Evolutionary conservation across 73 alveolate species (phyloP), one percentile per base, ranked within the genome.

Genomic region (Paramecium sonneborni): DNA sequence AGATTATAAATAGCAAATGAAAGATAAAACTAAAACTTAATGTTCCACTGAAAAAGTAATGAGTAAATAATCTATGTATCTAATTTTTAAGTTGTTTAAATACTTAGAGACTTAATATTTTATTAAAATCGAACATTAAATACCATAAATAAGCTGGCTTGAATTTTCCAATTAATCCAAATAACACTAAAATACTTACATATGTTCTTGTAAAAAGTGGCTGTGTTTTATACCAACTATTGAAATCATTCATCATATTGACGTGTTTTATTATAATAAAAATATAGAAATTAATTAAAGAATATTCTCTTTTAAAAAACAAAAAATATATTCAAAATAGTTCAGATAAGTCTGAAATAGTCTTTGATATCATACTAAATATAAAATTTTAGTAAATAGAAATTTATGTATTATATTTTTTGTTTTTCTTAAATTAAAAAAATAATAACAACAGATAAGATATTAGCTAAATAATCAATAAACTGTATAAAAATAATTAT

Each of bases 121-220:
- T 68, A 21, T 62, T 18, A 23, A 43, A n/a, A 43, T 28, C 44
- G 18, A 87, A 68, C 57, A 39, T 39, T 23, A 87, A 0, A 20
- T 87, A 69, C 52, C 35, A 23, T 11, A 76, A 37, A 24, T 67
- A n/a, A 6, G 57, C 5, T 15, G 76, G 86, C 38, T 67, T 87
- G 20, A 87, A 21, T 34, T 57, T 87, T 18, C 37, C 48, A 7
- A 87, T 41, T 7, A 87, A 3, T 28, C 89, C 86, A 28, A 87
- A 41, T 10, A 69, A 39, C 6, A 37, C 93, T 11, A 30, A 32
- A 2, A 76, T 57, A 37, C 90, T 68, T 21, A 87, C 70, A 44
- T 67, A 87, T 32, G 93, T 67, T 41, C 93, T 87, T 39, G 93
- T 67, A 38, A 87, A 72, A 5, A 87, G 30, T n/a, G 88, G 90